Evolutionary conservation across 2,329 filamentous ascomycete genomes (phyloP).

Genomic region (Penicillium palitans): DNA sequence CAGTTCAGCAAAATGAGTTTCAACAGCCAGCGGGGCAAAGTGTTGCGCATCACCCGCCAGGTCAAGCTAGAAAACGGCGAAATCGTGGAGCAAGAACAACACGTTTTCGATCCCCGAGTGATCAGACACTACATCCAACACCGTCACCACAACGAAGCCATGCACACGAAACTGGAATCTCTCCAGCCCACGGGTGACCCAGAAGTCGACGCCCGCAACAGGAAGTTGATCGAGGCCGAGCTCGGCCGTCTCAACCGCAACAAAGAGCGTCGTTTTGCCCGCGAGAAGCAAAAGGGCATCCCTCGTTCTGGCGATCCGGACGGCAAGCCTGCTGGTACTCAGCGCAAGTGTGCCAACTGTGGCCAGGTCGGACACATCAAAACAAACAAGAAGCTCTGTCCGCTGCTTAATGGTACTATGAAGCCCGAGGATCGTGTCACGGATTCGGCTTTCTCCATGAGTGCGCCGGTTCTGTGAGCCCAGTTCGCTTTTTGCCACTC

Average conservation of each 20-base stretch:
- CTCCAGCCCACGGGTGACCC: slow-evolving; percentile 65
- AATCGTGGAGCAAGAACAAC: slow-evolving; percentile 58
- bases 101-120: slow-evolving; percentile 77
- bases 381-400: slow-evolving; percentile 97
- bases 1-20: slow-evolving; percentile 73
- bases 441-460: slow-evolving; percentile 51
- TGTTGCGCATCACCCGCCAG: slow-evolving; percentile 72
- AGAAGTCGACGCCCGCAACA: slow-evolving; percentile 64
- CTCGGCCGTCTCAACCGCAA: slow-evolving; percentile 84
- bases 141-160: slow-evolving; percentile 68
- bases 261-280: slow-evolving; percentile 82
- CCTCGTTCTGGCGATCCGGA: slow-evolving; percentile 49
- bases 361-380: slow-evolving; percentile 97
- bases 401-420: slow-evolving; percentile 80
- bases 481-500: slow-evolving; percentile 14
- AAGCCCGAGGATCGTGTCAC: slow-evolving; percentile 54
- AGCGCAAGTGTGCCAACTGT: slow-evolving; percentile 94
- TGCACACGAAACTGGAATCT: slow-evolving; percentile 68
- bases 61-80: slow-evolving; percentile 65
- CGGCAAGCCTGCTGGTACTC: slow-evolving; percentile 66
- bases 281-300: slow-evolving; percentile 81
- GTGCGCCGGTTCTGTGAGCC: slow-evolving; percentile 37
- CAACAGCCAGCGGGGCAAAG: slow-evolving; percentile 67
- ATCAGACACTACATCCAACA: slow-evolving; percentile 86
- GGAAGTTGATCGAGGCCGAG: slow-evolving; percentile 68